These are phyloP conservation scores for Aspergillus incahuasiensis DNA, from an alignment of 495 filamentous ascomycete species.

Conservation along the genomic window DNA sequence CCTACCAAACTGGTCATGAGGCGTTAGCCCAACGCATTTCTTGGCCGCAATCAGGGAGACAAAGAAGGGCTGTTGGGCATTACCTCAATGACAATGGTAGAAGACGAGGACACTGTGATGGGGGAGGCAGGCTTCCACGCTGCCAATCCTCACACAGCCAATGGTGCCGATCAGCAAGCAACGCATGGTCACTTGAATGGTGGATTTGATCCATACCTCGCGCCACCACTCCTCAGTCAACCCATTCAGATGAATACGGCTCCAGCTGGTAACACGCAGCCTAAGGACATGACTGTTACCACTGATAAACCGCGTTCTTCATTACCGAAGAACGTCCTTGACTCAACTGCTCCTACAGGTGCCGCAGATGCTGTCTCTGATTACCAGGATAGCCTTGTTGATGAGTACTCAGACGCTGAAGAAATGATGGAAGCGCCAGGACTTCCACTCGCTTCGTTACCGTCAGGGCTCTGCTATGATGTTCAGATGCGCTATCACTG, in stretches of 20 bases:
- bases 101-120: constrained; percentile 42
- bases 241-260: constrained; percentile 16
- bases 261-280: constrained; percentile 2
- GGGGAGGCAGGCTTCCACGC: constrained; percentile 25
- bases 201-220: constrained; percentile 22
- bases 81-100: constrained; percentile 25
- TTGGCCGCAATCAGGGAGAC: constrained; percentile 7
- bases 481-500: constrained; percentile 87
- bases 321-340: constrained; percentile 20
- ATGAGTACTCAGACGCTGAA: constrained; percentile 41
- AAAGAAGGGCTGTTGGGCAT: neutral
- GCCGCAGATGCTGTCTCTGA: constrained; percentile 18
- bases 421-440: constrained; percentile 26
- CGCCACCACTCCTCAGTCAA: constrained; percentile 27
- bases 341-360: constrained; percentile 24
- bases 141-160: constrained; percentile 17
- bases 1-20: constrained; percentile 21
- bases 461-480: constrained; percentile 85
- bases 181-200: constrained; percentile 16
- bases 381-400: constrained; percentile 32
- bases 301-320: constrained; percentile 11
- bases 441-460: constrained; percentile 41
- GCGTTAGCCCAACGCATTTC: constrained; percentile 9
- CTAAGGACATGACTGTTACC: neutral
- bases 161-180: constrained; percentile 12